phyloP scores from a whole-genome alignment of 768 basidiomycete species.

The Sarcodon sp. region DNA sequence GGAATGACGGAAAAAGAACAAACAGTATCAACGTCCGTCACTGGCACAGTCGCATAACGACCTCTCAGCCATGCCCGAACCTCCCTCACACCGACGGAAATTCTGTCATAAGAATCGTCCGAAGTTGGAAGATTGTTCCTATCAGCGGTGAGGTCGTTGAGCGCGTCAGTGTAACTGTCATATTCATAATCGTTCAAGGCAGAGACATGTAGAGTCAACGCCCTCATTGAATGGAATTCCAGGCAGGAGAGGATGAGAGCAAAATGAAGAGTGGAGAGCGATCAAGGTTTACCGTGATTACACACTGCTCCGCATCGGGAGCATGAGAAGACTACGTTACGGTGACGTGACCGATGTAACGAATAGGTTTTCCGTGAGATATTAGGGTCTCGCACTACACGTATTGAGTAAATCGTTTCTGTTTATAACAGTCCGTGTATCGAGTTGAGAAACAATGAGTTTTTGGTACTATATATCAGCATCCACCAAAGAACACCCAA shows the following conservation, averaged over 20 bases:
- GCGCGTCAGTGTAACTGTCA: constrained; percentile 45
- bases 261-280: not conserved
- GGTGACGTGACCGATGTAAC: no score
- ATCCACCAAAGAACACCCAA: no score
- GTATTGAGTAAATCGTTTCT: no score
- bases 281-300: no score
- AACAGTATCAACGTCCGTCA: constrained; percentile 46
- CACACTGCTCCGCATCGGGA: no score
- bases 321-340: no score
- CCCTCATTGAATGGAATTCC: constrained; percentile 23
- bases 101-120: constrained; percentile 41
- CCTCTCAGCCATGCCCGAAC: constrained; percentile 68
- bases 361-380: no score
- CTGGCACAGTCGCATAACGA: constrained; percentile 42
- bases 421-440: no score
- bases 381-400: no score
- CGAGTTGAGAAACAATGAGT: no score
- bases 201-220: constrained; percentile 56
- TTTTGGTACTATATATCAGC: no score
- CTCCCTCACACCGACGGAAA: constrained; percentile 47
- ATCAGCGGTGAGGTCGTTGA: constrained; percentile 25
- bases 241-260: constrained; percentile 6
- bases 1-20: constrained; percentile 9
- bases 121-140: constrained; percentile 12
- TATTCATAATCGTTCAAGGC: constrained; percentile 70